Percentiles rank a stretch among this genome's conserved stretches.
Evolutionary conservation across 495 filamentous ascomycete genomes (phyloP).

Genomic region (Xylaria scruposa): DNA sequence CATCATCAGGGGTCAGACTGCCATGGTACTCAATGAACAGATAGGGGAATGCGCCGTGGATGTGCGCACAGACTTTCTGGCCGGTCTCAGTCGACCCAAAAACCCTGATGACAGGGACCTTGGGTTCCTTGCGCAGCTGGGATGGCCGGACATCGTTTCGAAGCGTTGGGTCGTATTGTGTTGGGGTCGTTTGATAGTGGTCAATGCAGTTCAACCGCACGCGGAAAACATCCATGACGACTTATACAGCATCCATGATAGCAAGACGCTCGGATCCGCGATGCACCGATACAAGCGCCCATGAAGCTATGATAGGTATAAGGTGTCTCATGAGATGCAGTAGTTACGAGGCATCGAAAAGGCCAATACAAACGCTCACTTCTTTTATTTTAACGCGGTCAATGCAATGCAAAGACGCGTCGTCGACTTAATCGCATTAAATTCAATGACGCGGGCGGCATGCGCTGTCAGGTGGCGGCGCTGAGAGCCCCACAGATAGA

Average conservation of each 20-base stretch:
- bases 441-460: constrained; percentile 24
- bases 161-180: constrained; percentile 81
- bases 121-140: constrained; percentile 64
- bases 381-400: not conserved
- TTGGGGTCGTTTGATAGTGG: constrained; percentile 81
- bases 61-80: constrained; percentile 94
- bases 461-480: constrained; percentile 36
- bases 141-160: constrained; percentile 60
- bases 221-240: constrained; percentile 70
- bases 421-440: constrained; percentile 3
- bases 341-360: not conserved
- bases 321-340: not conserved
- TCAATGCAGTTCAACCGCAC: constrained; percentile 95
- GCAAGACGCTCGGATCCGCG: not conserved
- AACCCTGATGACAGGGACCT: constrained; percentile 85
- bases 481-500: not conserved
- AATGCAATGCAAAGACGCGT: constrained; percentile 32
- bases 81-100: constrained; percentile 96
- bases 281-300: not conserved
- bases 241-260: constrained; percentile 29
- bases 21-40: constrained; percentile 88
- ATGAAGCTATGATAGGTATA: constrained; percentile 1
- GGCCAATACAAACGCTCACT: not conserved
- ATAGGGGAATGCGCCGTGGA: constrained; percentile 96
- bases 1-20: constrained; percentile 66